Evolutionary conservation across 2,329 filamentous ascomycete species (phyloP), one percentile per base, ranked within the genome.

Genomic region (Fusarium scirpi): DNA sequence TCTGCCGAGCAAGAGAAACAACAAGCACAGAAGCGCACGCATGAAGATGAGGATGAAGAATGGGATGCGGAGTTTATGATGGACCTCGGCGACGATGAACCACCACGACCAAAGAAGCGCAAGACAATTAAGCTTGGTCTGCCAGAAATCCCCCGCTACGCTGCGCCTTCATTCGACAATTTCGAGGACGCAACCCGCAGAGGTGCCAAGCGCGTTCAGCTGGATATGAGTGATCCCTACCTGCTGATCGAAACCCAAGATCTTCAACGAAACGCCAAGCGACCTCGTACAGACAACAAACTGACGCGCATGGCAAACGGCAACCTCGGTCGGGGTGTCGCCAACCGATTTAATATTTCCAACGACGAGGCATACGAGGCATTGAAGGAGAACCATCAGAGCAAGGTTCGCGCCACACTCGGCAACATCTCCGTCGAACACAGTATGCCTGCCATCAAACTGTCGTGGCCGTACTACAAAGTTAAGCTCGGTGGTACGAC

Each of bases 291-390:
- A 16, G 84, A 87, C 61, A 82, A 84, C 54, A 90, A 89, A 67
- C 85, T 88, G 69, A 91, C 87, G 80, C 90, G 87, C 67, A 90
- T 90, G 83, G 89, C 87, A 10, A 91, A 89, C 60, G 89, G 90
- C 18, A 91, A 90, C 53, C 82, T 94, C 44, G 89, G 90, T 5
- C 92, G 91, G 58, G 90, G 93, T 59, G 86, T 97, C 38, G 89
- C 89, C 40, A 89, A 91, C 72, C 91, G 95, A 44, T 99, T 97
- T 85, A 98, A 98, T 78, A 92, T 97, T 62, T 97, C 94, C 30
- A 98, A 98, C 69, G 96, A 99, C 76, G 92, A 96, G 63, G 94
- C 94, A 3, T 99, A 99, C 79, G 94, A 98, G 77, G 89, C 94
- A 65, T 87, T 99, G 46, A 98, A 98, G 81, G 94, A 97, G 80